Evolutionary conservation across 73 alveolate genomes (phyloP), one percentile per base, ranked within the genome.

Genomic region (Symbiodinium pilosum): DNA sequence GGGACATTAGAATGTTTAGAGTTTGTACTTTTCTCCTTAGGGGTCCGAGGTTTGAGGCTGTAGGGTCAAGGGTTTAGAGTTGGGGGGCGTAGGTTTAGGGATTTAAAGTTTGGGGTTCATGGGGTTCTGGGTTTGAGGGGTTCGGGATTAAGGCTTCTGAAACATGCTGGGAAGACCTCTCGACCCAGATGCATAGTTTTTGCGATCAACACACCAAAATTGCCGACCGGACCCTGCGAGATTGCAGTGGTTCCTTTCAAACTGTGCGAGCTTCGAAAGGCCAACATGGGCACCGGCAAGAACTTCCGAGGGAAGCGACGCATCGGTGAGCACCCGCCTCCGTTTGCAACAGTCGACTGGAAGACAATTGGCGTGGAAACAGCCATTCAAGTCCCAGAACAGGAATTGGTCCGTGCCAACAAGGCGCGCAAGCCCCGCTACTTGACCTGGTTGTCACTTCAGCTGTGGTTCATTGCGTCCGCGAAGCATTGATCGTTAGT

Each of bases 321-420:
- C 71, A 54, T 1, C 34, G 71, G 26, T 54, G 71, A 54, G 71
- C 71, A 54, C 26, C 71, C 26, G n/a, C 71, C 71, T 54, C 71
- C 71, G 71, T 54, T 54, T 54, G 71, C 71, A 54, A 54, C 71
- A 54, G 71, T 54, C 71, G 71, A 54, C 71, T 54, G 71, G 71
- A 4, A 54, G 71, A 54, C 71, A 4, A 30, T 24, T 30, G 71
- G 71, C 71, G 71, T 54, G 71, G 71, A 54, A 54, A 4, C 71
- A 54, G 71, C 71, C 71, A 54, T 54, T 24, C 71, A 54, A 54
- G 2, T 54, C 71, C 71, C n/a, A 54, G 14, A 52, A 52, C n/a
- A 52, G 71, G 71, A 24, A 0, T 54, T 54, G 34, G 71, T 6
- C 71, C 71, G 26, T 54, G 71, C 71, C 0, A 54, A 54, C 71